Base-by-base conservation (phyloP, 1,284 basidiomycete genomes). In the Fomitopsis schrenkii region DNA sequence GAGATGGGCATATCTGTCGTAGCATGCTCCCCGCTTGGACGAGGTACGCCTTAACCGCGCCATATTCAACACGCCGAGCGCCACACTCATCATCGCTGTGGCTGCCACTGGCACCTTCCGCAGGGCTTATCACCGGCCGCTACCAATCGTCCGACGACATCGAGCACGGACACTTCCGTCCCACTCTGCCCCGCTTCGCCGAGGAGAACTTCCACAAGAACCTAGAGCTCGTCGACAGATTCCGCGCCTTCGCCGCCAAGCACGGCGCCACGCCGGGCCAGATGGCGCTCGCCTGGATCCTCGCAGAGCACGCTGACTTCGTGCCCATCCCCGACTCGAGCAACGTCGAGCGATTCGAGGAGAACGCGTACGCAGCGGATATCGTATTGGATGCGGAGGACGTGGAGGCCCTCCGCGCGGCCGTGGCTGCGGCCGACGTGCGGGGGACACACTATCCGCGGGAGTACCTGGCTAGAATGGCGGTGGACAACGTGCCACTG, bases 11-110 rank as follows among this genome's bases (percentile, higher is more conserved):
- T 72, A 35, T 60, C 64, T 68, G 45, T 82, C 60, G 66, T 79
- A 12, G 79, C 79, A 10, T 83, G 80, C 64, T 74, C 73, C 10
- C 79, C 77, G 0, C 67, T 80, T 22, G 77, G 78, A 8, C 68
- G 75, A 7, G 81, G 81, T 44, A 54, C 33, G 8, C 30, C 30
- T 33, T 22, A 8, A 33, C 30, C 30, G 30, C 30, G 30, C 30
- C 38, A 40, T 15, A 40, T 40, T 8, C 38, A 40, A 15, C 38
- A 40, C 9, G 2, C 42, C 22, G 42, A 26, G 19, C 19, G 19
- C 26, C 45, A n/a, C 45, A 22, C 5, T 15, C 19, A 26, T 28
- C 28, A 8, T 33, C 8, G 30, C 30, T 8, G 30, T 33, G 30
- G 4, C 30, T 8, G 30, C 30, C 30, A 33, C 30, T 5, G 30